Base-by-base conservation (phyloP, 169 alveolate species). In the Eimeria sp. region DNA sequence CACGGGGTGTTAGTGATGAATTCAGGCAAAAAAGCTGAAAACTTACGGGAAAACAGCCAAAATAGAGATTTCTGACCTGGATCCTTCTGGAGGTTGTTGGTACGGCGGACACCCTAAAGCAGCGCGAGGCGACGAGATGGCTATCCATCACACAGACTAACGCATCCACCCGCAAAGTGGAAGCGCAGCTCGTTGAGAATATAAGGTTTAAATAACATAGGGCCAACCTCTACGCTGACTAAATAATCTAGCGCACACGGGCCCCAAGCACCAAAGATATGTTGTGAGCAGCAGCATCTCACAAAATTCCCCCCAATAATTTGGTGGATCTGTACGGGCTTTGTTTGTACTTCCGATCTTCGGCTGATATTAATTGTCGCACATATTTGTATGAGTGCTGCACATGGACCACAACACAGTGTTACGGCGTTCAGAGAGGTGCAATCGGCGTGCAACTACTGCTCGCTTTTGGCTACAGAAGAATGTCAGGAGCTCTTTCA, bases 401-500 rank as follows among this genome's bases (percentile, higher is more conserved):
- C 33, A 74, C 56, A 40, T 37, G 68, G 88, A 54, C 88, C 23
- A 49, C 71, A 49, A 11, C 68, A 78, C 64, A 52, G 88, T 52
- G 68, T 25, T 16, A n/a, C 16, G 0, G 88, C 11, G 62, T 23
- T 25, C 54, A 46, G 52, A n/a, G 68, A 78, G 68, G 88, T 49
- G 88, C 88, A 78, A 78, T 78, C 49, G 88, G 71, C 88, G 71
- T 78, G 83, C 83, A 74, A n/a, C 49, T 30, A 49, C 46, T 13
- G 49, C 30, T n/a, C 88, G 62, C 68, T 46, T 25, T 77, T 27
- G 68, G 68, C 68, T 78, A 49, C 88, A 10, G 88, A 23, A 46
- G 30, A n/a, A 10, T 9, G 43, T 49, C 66, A 78, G 16, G 49
- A 46, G 54, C 46, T 9, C 68, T 14, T 78, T 78, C 88, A 54